Base-by-base conservation (phyloP, 768 basidiomycete genomes). In the Phaeotremella fagi region DNA sequence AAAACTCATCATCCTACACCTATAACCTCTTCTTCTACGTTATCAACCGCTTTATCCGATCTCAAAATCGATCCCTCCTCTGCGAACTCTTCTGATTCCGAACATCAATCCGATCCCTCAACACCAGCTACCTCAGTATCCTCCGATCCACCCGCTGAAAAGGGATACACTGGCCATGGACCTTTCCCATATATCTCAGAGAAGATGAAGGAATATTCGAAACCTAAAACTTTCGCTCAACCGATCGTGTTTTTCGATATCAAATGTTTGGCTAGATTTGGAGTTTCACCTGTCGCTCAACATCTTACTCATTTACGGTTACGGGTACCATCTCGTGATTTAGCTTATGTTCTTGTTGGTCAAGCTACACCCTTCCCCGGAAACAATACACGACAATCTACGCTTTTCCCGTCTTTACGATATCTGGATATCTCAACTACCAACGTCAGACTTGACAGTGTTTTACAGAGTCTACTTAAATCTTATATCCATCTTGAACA, bases 221-320 rank as follows among this genome's bases (percentile, higher is more conserved):
- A 62, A 54, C 72, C 73, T 0, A 71, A 69, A 35, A 61, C 65
- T 6, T 78, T 78, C 48, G 91, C 90, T 1, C 91, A 94, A 64
- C 91, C 91, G 0, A 79, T 95, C 58, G 87, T 90, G 2, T 89
- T 91, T 75, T 87, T 87, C 71, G 80, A 74, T 38, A 66, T 68
- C 24, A 80, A 36, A 77, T 94, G 50, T 33, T 73, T 92, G 46
- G 75, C 79, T 0, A 68, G 68, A 1, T 72, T 88, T 45, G 72
- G 77, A 1, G 60, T 69, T 27, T 81, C 83, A 0, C 74, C 77
- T 0, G 73, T 79, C 11, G 71, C 79, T n/a, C 48, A 52, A 12
- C 63, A 74, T 35, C 75, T 86, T 41, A 80, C 75, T 2, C 77
- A 81, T 52, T 72, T 94, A 20, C 80, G 85, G 16, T 73, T 92